Evolutionary conservation across 345 rosid genomes (phyloP).

Genomic region (Combretum micranthum): DNA sequence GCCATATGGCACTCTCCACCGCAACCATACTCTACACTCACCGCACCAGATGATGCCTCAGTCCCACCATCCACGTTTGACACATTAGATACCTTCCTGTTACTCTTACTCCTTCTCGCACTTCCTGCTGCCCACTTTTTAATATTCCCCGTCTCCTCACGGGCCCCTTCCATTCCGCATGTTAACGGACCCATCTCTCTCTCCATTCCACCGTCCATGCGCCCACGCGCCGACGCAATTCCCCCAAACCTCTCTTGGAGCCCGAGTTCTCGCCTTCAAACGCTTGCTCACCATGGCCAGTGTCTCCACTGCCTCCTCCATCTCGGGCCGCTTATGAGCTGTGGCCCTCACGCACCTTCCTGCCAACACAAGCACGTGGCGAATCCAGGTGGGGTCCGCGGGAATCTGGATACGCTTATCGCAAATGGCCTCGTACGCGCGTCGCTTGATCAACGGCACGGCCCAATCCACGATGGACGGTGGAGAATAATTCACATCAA

Average conservation of each 20-base stretch:
- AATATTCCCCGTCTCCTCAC: slow-evolving; percentile 13
- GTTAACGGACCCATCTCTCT: too few relatives aligned
- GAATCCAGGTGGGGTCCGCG: slow-evolving; percentile 19
- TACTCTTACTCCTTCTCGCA: slow-evolving; percentile 34
- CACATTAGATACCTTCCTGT: slow-evolving; percentile 46
- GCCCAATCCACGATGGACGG: slow-evolving; percentile 85
- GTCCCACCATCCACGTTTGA: slow-evolving; percentile 21
- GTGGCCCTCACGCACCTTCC: slow-evolving; percentile 63
- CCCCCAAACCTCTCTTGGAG: slow-evolving; percentile 26
- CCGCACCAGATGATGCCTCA: background rate
- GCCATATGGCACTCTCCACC: background rate
- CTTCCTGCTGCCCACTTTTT: slow-evolving; percentile 24
- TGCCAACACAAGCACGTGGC: slow-evolving; percentile 39
- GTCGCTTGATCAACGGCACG: slow-evolving; percentile 56
- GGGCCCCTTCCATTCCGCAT: slow-evolving; percentile 3
- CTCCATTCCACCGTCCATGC: too few relatives aligned
- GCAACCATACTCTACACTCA: background rate
- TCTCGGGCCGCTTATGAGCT: slow-evolving; percentile 57
- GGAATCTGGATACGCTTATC: slow-evolving; percentile 36
- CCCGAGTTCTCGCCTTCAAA: slow-evolving; percentile 14
- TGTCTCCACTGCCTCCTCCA: slow-evolving; percentile 58
- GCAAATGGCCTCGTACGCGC: slow-evolving; percentile 34
- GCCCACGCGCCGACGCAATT: slow-evolving; percentile 32
- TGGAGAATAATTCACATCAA: slow-evolving; percentile 72
- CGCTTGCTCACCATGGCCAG: slow-evolving; percentile 31